These are phyloP conservation scores for Cladophialophora immunda DNA, from an alignment of 2,329 filamentous ascomycete genomes.

Conservation along the genomic window DNA sequence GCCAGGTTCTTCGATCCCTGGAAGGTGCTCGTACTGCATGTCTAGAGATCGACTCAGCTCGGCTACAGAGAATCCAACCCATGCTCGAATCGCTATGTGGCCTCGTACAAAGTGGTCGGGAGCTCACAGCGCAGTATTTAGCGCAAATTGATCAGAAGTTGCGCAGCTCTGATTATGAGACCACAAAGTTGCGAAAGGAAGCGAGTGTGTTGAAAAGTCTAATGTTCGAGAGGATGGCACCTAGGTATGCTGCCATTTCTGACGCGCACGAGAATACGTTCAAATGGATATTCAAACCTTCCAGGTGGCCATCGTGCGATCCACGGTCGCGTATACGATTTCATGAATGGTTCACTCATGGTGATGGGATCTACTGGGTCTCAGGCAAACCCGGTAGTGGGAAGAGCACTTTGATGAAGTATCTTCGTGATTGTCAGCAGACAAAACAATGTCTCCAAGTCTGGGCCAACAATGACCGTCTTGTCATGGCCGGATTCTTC, in stretches of 20 bases:
- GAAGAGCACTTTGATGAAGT: constrained; percentile 13
- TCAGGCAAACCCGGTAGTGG: constrained; percentile 11
- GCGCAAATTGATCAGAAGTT: not conserved
- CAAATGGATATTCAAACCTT: constrained; percentile 10
- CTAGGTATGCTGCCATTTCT: not conserved
- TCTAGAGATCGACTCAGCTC: no score
- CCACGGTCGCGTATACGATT: constrained; percentile 1
- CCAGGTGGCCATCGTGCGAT: not conserved
- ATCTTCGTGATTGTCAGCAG: not conserved
- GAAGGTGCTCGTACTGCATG: not conserved
- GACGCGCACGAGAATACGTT: constrained; percentile 8
- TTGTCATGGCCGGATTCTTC: constrained; percentile 10
- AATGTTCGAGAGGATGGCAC: constrained; percentile 1
- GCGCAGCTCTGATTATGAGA: not conserved
- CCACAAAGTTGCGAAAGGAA: not conserved
- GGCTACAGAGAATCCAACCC: not conserved
- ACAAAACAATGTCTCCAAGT: not conserved
- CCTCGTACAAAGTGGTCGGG: not conserved
- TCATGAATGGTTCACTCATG: constrained; percentile 6
- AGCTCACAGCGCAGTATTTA: not conserved
- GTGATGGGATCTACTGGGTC: constrained; percentile 14
- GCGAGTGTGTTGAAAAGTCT: not conserved
- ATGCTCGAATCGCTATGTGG: constrained; percentile 5
- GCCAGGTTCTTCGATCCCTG: not conserved
- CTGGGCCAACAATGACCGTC: constrained; percentile 2